Evolutionary conservation across 495 filamentous ascomycete species (phyloP), one percentile per base, ranked within the genome.

Genomic region (Neurospora sp.): DNA sequence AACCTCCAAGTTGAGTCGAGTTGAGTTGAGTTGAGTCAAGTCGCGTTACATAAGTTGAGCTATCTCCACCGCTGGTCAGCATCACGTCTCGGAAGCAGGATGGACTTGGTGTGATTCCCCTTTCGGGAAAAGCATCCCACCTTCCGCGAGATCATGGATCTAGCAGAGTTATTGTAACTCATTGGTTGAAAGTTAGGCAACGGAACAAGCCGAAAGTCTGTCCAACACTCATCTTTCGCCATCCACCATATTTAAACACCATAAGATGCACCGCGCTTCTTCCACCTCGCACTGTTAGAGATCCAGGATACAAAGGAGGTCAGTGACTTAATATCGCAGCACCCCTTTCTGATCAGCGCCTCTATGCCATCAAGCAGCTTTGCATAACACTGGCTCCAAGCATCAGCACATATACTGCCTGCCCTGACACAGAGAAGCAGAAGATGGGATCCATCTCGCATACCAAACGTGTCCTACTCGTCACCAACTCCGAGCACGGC

Each of bases 401-500:
- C 10, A 48, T 24, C 45, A 48, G n/a, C 10, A 4, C n/a, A 48
- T 0, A 11, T 59, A 15, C 5, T 7, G 48, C 21, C 10, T 54
- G 45, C 24, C 10, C 31, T 28, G 24, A 59, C 21, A 31, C 1
- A 0, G 39, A 43, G 43, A 70, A 72, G 13, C 48, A 62, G 2
- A 62, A 34, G 59, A 80, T 75, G 78, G 73, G 79, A 71, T 77
- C 78, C 43, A 19, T 70, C 31, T 36, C 74, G 36, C 5, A 48
- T 9, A 31, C 76, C 36, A 74, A 71, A 38, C 77, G 74, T 5
- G 80, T 87, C 19, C 79, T 89, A 11, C 85, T 89, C 70, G 77
- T 90, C 72, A 87, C 88, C 7, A 88, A 86, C 79, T 84, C 85
- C 54, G 88, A 89, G 73, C 82, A 85, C 71, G 88, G 88, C 21